phyloP scores from a whole-genome alignment of 306 rosid genomes.

The Senna siamea region DNA sequence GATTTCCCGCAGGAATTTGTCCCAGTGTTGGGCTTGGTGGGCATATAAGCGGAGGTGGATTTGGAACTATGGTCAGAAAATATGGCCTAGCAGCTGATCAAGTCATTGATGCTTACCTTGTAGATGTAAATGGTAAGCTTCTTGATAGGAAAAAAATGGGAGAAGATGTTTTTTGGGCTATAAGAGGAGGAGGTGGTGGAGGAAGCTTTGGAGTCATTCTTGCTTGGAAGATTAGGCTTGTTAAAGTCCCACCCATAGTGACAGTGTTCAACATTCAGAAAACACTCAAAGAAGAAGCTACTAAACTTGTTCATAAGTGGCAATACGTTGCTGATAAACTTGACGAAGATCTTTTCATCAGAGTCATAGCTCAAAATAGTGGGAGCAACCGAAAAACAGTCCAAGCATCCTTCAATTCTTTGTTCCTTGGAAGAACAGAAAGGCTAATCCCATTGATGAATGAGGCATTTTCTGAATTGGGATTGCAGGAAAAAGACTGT shows the following conservation, averaged over 20 bases:
- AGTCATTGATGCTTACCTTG: constrained; percentile 45
- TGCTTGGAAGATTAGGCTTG: constrained; percentile 46
- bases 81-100: constrained; percentile 48
- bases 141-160: constrained; percentile 34
- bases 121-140: constrained; percentile 40
- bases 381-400: constrained; percentile 31
- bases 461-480: constrained; percentile 55
- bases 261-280: constrained; percentile 40
- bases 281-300: constrained; percentile 32
- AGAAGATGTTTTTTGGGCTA: constrained; percentile 24
- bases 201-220: constrained; percentile 50
- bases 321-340: constrained; percentile 45
- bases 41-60: constrained; percentile 54
- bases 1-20: constrained; percentile 26
- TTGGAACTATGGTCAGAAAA: constrained; percentile 45
- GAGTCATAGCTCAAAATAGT: constrained; percentile 35
- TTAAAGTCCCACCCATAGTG: constrained; percentile 41
- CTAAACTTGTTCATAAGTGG: constrained; percentile 21
- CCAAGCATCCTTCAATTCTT: constrained; percentile 38
- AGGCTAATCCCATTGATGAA: constrained; percentile 50
- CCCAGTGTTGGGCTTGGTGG: constrained; percentile 43
- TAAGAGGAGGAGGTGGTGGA: constrained; percentile 58
- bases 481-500: constrained; percentile 58
- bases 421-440: constrained; percentile 52
- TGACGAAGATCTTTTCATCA: constrained; percentile 59